Percentiles rank a stretch among this genome's conserved stretches.
Evolutionary conservation across 2,329 filamentous ascomycete species (phyloP).

Genomic region (Septoria linicola): DNA sequence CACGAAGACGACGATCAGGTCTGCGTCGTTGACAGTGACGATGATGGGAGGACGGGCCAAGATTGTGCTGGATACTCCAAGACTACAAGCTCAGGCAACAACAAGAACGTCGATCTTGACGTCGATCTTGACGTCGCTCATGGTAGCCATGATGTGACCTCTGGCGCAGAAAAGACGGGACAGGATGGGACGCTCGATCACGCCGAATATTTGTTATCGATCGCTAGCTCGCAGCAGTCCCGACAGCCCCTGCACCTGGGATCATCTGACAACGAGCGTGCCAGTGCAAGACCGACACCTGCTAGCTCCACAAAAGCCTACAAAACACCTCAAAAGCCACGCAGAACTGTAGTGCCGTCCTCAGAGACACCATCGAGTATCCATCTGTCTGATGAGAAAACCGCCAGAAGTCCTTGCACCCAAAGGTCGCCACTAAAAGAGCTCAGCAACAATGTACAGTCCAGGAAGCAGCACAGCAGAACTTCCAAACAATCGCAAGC

Average conservation of each 20-base stretch:
- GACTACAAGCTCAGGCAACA: not conserved
- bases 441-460: conserved; percentile 18
- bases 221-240: conserved; percentile 8
- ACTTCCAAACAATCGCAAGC: not conserved
- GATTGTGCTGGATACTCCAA: not conserved
- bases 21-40: not conserved
- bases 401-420: not conserved
- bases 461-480: not conserved
- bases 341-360: conserved; percentile 19
- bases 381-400: conserved; percentile 12
- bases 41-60: not conserved
- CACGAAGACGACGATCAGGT: not conserved
- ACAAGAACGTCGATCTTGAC: not conserved
- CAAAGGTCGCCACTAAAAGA: conserved; percentile 23
- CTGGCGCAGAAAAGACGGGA: not conserved
- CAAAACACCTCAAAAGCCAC: conserved; percentile 17
- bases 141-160: too few species aligned
- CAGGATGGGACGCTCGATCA: conserved; percentile 1
- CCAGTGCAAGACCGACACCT: conserved; percentile 20
- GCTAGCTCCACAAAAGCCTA: conserved; percentile 10
- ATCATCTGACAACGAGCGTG: conserved; percentile 3
- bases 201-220: conserved; percentile 1
- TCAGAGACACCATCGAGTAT: conserved; percentile 25
- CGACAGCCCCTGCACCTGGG: not conserved
- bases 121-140: not conserved